These are phyloP conservation scores for Diutina pseudorugosa DNA, from an alignment of 1,139 yeast species.

Conservation along the genomic window DNA sequence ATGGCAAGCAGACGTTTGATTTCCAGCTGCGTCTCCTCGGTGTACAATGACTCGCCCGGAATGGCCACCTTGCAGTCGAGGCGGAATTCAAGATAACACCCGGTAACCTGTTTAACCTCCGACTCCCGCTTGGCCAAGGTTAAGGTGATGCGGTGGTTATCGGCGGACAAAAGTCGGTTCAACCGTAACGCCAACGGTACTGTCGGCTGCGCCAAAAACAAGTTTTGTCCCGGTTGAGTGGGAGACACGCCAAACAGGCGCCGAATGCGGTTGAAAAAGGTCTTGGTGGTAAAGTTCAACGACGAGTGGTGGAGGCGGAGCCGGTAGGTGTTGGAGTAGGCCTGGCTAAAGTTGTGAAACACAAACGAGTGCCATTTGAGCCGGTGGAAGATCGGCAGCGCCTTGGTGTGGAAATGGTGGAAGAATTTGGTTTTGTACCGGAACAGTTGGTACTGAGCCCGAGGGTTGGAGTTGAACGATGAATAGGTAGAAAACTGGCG, in stretches of 20 bases:
- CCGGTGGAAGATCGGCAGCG: background rate
- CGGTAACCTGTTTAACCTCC: conserved; percentile 40
- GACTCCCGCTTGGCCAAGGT: conserved; percentile 20
- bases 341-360: conserved; percentile 3
- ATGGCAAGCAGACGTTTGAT: conserved; percentile 23
- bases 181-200: conserved; percentile 8
- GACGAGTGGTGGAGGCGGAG: background rate
- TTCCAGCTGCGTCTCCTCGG: conserved; percentile 32
- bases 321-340: background rate
- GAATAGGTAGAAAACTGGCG: background rate
- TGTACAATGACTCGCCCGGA: conserved; percentile 40
- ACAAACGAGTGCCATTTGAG: background rate
- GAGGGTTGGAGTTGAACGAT: background rate
- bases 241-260: background rate
- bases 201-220: background rate
- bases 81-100: conserved; percentile 43
- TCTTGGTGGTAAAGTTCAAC: background rate
- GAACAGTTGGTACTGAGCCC: background rate
- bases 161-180: conserved; percentile 21
- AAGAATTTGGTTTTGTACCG: background rate
- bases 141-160: conserved; percentile 25
- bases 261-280: background rate
- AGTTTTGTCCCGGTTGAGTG: background rate
- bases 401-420: background rate
- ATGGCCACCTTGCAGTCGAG: conserved; percentile 25